Conservation (phyloP, 768 basidiomycete genomes). For the Suillus spraguei region DNA sequence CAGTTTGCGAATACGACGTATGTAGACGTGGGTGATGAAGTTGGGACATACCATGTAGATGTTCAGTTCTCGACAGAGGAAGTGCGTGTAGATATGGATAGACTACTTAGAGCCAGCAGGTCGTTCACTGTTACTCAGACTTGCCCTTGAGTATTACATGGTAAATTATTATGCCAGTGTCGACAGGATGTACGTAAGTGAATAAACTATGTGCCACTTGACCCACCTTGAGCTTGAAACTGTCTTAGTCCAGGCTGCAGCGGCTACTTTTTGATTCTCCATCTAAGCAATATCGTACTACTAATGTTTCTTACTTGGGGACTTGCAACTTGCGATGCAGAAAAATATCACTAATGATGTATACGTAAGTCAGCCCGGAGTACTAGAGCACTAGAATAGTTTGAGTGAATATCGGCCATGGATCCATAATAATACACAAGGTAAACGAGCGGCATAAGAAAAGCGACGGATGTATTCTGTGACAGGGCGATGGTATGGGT, state of each 20-base stretch:
- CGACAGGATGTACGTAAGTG: neutral
- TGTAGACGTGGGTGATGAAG: conserved; percentile 40
- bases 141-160: conserved; percentile 6
- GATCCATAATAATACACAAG: conserved; percentile 14
- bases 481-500: conserved; percentile 5
- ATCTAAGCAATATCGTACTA: neutral
- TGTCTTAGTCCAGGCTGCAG: neutral
- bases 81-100: conserved; percentile 50
- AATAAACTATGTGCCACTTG: neutral
- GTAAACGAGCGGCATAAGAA: conserved; percentile 14
- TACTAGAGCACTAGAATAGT: conserved; percentile 13
- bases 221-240: neutral
- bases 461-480: conserved; percentile 3
- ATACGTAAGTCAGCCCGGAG: conserved; percentile 6
- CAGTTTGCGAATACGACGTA: conserved; percentile 53
- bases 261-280: neutral
- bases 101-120: conserved; percentile 30
- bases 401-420: conserved; percentile 9
- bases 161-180: conserved; percentile 11
- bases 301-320: neutral
- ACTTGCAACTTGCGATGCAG: neutral
- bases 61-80: conserved; percentile 60
- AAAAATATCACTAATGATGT: conserved; percentile 15
- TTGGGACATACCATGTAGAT: conserved; percentile 47
- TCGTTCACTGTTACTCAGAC: conserved; percentile 15